Evolutionary conservation across 345 rosid genomes (phyloP), one percentile per base, ranked within the genome.

Genomic region (Gossypium bickii): DNA sequence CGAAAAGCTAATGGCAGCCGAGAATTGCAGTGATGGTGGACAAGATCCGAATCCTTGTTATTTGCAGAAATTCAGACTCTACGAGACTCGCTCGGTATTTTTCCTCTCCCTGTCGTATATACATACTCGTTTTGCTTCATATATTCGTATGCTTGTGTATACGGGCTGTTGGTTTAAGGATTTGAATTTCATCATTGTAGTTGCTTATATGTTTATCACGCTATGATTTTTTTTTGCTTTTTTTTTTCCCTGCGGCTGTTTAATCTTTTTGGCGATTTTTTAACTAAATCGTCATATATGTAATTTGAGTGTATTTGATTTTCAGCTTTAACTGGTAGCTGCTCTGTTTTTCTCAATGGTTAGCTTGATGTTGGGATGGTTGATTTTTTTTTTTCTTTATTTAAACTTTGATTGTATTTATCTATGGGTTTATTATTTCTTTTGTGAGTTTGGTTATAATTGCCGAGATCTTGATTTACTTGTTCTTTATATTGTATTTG

Each of bases 11-110:
- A 86, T 81, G 85, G 83, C 83, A 25, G 69, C 82, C 71, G 83
- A 82, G 77, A 70, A 78, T 77, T 78, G 74, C 81, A 58, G 73
- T 27, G 80, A 67, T 44, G 77, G 67, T 8, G 41, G 45, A 63
- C 82, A 76, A 13, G 82, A 78, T 77, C 75, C 57, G 58, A 75
- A 53, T 77, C 80, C 83, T 53, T 75, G 79, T 15, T 86, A 82
- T 67, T 85, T 95, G 79, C 93, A 91, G 79, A 95, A 93, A 78
- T 95, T 95, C 84, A 80, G 85, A 74, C 93, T 95, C 34, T 93
- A 89, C 64, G 94, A 95, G 83, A 95, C 99, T 51, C 88, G 82
- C 70, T 91, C 98, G 94, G 99, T 95, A 41, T 74, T 74, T 59
- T 44, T 10, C 29, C 5, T 44, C 34, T 69, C 20, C 52, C 55